These are phyloP conservation scores for Trichoderma virens DNA, from an alignment of 495 filamentous ascomycete species.

Conservation along the genomic window DNA sequence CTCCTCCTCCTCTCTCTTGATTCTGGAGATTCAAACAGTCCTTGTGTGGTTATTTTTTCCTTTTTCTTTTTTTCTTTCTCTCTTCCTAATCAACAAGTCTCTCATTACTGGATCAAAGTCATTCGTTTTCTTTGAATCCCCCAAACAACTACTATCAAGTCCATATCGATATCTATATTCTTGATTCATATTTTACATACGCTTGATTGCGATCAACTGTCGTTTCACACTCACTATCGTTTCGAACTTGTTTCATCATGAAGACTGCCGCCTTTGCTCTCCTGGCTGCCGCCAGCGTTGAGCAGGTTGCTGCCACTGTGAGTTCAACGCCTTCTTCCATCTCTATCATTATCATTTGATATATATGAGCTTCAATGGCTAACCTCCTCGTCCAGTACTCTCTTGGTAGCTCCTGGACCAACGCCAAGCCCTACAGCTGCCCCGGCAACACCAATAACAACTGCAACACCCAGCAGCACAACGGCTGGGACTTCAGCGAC, in stretches of 20 bases:
- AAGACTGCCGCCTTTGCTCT: constrained; percentile 40
- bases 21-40: background rate
- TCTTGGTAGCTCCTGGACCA: constrained; percentile 22
- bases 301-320: constrained; percentile 52
- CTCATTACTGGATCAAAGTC: constrained; percentile 12
- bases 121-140: constrained; percentile 26
- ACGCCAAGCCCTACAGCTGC: constrained; percentile 53
- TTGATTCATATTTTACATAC: background rate
- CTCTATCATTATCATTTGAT: background rate
- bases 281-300: constrained; percentile 48
- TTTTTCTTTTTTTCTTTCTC: constrained; percentile 18
- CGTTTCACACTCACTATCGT: constrained; percentile 15
- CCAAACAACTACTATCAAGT: constrained; percentile 18
- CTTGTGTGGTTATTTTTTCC: constrained; percentile 12
- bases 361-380: background rate
- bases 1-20: background rate
- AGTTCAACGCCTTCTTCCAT: constrained; percentile 14
- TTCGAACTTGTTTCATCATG: constrained; percentile 32
- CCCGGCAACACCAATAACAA: constrained; percentile 70
- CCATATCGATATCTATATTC: constrained; percentile 3
- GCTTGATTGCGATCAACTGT: constrained; percentile 14
- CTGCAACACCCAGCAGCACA: constrained; percentile 57
- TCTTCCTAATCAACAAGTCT: constrained; percentile 15
- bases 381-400: constrained; percentile 31
- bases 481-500: constrained; percentile 64